Percentiles rank a stretch among this genome's conserved stretches.
phyloP scores from a whole-genome alignment of 257 asterid genomes.

The Henckelia pumila region DNA sequence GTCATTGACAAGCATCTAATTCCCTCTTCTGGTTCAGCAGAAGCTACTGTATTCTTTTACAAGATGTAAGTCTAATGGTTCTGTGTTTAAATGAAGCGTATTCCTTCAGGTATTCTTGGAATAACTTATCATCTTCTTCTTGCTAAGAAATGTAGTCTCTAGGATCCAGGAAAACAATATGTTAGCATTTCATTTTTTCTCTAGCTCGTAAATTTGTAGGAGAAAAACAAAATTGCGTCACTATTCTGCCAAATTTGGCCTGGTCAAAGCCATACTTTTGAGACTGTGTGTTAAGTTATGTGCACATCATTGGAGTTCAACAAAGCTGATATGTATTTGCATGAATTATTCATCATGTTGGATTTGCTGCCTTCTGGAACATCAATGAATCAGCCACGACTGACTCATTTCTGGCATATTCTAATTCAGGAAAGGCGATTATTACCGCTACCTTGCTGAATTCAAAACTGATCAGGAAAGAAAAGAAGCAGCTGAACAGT shows the following conservation, averaged over 20 bases:
- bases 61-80: conserved; percentile 60
- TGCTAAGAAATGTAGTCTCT: not conserved
- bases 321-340: not conserved
- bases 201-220: not conserved
- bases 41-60: conserved; percentile 89
- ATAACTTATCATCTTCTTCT: conserved; percentile 13
- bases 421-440: conserved; percentile 77
- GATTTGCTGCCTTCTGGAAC: conserved; percentile 3
- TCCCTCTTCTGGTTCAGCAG: conserved; percentile 77
- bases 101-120: not conserved
- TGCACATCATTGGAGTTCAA: not conserved
- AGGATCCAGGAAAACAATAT: too few species aligned
- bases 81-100: not conserved
- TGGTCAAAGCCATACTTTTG: not conserved
- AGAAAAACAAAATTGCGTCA: not conserved
- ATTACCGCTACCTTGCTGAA: conserved; percentile 84
- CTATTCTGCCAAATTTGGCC: not conserved
- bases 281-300: too few species aligned
- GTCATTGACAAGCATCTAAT: conserved; percentile 76
- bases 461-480: conserved; percentile 73
- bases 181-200: not conserved
- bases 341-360: not conserved
- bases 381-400: not conserved
- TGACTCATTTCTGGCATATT: conserved; percentile 16
- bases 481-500: conserved; percentile 77